Evolutionary conservation across 768 basidiomycete species (phyloP), one percentile per base, ranked within the genome.

Genomic region (Tricholoma saponaceum): DNA sequence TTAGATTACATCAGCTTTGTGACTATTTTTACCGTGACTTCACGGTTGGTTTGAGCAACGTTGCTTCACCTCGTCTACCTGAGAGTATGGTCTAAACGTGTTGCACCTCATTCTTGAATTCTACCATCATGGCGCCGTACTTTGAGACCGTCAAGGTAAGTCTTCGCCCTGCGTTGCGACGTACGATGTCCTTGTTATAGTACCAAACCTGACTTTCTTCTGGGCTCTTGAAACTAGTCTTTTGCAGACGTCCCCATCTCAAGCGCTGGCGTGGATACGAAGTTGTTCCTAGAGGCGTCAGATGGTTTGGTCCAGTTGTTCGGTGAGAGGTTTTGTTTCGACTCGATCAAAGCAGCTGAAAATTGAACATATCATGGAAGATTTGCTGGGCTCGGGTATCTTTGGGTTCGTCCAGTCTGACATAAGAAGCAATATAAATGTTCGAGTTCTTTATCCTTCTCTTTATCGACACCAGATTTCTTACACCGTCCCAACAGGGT

Each of bases 171-270:
- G 30, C 30, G 12, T 32, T 32, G 7, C 8, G 30, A 32, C 30
- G 12, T 9, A 10, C 30, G n/a, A n/a, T n/a, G n/a, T n/a, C n/a
- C n/a, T n/a, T n/a, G n/a, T n/a, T n/a, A n/a, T 32, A 32, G 3
- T 28, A 6, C 12, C 30, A 32, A 32, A 10, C 35, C 35, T 37
- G 35, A 43, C 41, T 26, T 47, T 14, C 12, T 14, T 14, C 13
- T 16, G 44, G 23, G n/a, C n/a, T n/a, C 4, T 8, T 7, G 13
- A 9, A 47, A 14, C 25, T 62, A 97, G 95, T 94, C 92, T 9
- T 98, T 91, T 71, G 84, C 82, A 64, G 90, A 96, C 60, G 91
- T 98, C 39, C 81, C 85, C 14, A 76, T 90, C 62, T 84, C 83
- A n/a, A 78, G 83, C 44, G 74, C 78, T 4, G 95, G 95, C 13